These are phyloP conservation scores for Camellia granthamiana DNA, from an alignment of 148 eudicot genomes.

Conservation along the genomic window DNA sequence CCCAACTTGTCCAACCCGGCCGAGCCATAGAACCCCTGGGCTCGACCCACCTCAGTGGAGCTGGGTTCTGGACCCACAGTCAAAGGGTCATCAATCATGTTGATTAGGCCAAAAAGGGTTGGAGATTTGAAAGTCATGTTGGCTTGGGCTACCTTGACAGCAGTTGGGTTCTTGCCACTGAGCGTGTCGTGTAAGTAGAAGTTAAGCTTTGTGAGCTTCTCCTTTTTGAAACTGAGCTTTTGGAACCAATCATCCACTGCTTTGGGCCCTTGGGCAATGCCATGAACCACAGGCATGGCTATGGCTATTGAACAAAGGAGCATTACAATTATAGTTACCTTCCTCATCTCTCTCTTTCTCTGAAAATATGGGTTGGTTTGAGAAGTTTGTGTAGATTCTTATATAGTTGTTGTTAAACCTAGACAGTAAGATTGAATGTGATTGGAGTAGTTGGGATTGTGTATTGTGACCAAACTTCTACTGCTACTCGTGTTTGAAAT, in stretches of 20 bases:
- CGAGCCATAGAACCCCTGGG: constrained; percentile 17
- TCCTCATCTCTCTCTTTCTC: constrained; percentile 7
- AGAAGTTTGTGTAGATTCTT: too few relatives aligned
- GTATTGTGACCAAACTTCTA: too few relatives aligned
- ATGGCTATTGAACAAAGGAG: constrained; percentile 2
- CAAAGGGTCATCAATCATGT: constrained; percentile 16
- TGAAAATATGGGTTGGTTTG: too few relatives aligned
- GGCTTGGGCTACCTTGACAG: constrained; percentile 4
- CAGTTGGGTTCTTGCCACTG: constrained; percentile 17
- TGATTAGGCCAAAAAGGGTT: not conserved
- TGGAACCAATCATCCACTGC: constrained; percentile 25
- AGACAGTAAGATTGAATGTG: too few relatives aligned
- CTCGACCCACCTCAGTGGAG: constrained; percentile 20
- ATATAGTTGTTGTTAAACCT: too few relatives aligned
- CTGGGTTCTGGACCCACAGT: constrained; percentile 22
- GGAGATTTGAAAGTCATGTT: not conserved
- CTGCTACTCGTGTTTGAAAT: too few relatives aligned
- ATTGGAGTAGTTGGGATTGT: too few relatives aligned
- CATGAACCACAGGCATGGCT: not conserved
- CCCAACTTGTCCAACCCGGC: constrained; percentile 15
- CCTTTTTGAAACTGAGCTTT: constrained; percentile 1
- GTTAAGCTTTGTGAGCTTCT: constrained; percentile 30
- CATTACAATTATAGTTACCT: not conserved
- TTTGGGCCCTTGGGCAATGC: constrained; percentile 5
- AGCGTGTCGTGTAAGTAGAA: constrained; percentile 27